Conservation (phyloP, 371 early-diverging fungal species). For the Apophysomyces variabilis region DNA sequence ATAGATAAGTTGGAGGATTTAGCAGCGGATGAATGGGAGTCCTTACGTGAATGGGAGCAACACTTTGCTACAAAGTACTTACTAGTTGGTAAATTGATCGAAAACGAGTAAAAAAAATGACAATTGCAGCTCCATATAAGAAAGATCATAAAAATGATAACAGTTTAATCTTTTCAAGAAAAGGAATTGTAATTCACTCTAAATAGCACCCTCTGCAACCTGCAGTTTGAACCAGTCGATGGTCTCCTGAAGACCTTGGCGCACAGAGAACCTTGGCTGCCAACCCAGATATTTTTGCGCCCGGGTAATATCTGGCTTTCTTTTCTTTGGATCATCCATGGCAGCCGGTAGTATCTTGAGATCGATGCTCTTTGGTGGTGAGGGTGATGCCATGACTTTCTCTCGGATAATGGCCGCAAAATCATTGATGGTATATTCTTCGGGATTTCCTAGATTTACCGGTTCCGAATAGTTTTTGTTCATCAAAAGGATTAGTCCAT, state of each 20-base stretch:
- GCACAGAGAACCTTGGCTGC: slow-evolving; percentile 77
- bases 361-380: slow-evolving; percentile 44
- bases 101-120: slow-evolving; percentile 41
- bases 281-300: slow-evolving; percentile 74
- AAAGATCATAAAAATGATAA: neutral
- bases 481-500: slow-evolving; percentile 84
- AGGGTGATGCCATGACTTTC: slow-evolving; percentile 58
- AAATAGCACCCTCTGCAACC: slow-evolving; percentile 42
- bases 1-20: slow-evolving; percentile 86
- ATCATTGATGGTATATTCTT: slow-evolving; percentile 82
- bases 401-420: slow-evolving; percentile 82
- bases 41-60: slow-evolving; percentile 77
- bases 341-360: slow-evolving; percentile 74
- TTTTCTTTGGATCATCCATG: slow-evolving; percentile 82
- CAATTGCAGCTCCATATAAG: neutral
- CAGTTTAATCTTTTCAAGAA: neutral
- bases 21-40: slow-evolving; percentile 72
- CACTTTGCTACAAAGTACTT: slow-evolving; percentile 79
- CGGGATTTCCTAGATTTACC: slow-evolving; percentile 88
- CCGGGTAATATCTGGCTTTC: slow-evolving; percentile 79
- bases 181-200: neutral
- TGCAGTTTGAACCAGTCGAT: slow-evolving; percentile 76
- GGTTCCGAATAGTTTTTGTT: slow-evolving; percentile 74
- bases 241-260: slow-evolving; percentile 86
- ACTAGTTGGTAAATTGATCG: slow-evolving; percentile 75